Evolutionary conservation across 2,329 filamentous ascomycete genomes (phyloP).

Genomic region (Arthroderma sp.): DNA sequence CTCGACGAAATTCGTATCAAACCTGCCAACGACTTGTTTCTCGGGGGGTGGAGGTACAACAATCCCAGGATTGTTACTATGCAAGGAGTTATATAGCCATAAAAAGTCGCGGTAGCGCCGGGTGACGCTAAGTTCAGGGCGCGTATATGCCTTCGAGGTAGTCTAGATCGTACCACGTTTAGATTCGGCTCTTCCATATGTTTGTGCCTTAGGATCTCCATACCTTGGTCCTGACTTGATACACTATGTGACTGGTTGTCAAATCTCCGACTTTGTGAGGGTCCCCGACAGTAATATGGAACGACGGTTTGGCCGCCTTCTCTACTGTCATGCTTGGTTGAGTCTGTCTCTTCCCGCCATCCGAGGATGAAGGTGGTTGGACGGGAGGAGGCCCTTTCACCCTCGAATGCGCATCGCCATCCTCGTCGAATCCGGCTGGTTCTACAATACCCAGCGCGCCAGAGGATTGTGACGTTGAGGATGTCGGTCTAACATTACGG

Average conservation of each 20-base stretch:
- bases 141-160: conserved; percentile 87
- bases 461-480: conserved; percentile 33
- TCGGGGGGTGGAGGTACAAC: conserved; percentile 93
- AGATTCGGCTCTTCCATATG: background rate
- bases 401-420: conserved; percentile 47
- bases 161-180: conserved; percentile 44
- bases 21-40: conserved; percentile 92
- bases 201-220: conserved; percentile 6
- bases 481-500: conserved; percentile 25
- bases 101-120: conserved; percentile 91
- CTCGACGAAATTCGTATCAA: conserved; percentile 94
- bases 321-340: conserved; percentile 81
- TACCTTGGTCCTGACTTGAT: conserved; percentile 88
- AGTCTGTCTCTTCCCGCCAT: conserved; percentile 37
- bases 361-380: conserved; percentile 33
- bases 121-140: conserved; percentile 84
- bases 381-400: conserved; percentile 50
- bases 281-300: conserved; percentile 84
- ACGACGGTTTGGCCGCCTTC: conserved; percentile 82
- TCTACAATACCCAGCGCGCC: conserved; percentile 44
- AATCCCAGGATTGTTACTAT: conserved; percentile 86
- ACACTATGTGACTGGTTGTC: conserved; percentile 95
- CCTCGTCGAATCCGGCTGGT: conserved; percentile 59
- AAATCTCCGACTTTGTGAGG: conserved; percentile 96
- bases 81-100: conserved; percentile 91